Percentiles rank a stretch among this genome's conserved stretches.
phyloP scores from a whole-genome alignment of 306 rosid species.

The Rosa lucieae region DNA sequence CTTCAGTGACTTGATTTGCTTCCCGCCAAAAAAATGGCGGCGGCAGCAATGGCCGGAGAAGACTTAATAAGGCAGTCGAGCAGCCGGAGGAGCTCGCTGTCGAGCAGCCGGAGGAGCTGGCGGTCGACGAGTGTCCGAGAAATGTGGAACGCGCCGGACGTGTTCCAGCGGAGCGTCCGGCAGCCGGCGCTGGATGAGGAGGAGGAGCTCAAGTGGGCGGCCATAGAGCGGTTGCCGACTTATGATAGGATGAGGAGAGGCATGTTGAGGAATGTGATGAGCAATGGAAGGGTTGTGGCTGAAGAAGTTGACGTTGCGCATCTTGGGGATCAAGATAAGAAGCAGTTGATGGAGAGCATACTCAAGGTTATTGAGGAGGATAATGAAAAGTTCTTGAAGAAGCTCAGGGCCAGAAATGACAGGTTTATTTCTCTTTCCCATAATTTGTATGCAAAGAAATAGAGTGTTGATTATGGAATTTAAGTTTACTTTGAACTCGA shows the following conservation, averaged over 20 bases:
- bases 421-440: constrained; percentile 30
- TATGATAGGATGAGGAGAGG: constrained; percentile 68
- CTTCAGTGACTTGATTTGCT: not conserved
- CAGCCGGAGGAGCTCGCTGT: constrained; percentile 43
- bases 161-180: constrained; percentile 49
- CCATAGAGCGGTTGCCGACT: constrained; percentile 73
- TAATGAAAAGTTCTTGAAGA: constrained; percentile 51
- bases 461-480: too few relatives aligned
- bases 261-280: constrained; percentile 48
- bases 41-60: constrained; percentile 34
- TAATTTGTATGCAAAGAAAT: too few relatives aligned
- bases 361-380: constrained; percentile 67
- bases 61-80: constrained; percentile 36
- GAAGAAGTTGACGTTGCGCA: constrained; percentile 59
- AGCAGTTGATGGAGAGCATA: constrained; percentile 54
- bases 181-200: constrained; percentile 47
- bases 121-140: constrained; percentile 50
- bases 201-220: constrained; percentile 75
- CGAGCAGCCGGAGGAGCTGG: constrained; percentile 51
- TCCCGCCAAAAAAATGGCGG: constrained; percentile 26
- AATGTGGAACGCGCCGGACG: constrained; percentile 52
- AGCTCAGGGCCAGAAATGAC: constrained; percentile 55
- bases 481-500: too few relatives aligned
- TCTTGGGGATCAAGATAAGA: constrained; percentile 54
- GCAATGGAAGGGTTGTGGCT: constrained; percentile 48